Evolutionary conservation across 2,329 filamentous ascomycete genomes (phyloP), one percentile per base, ranked within the genome.

Genomic region (Apiospora rasikravindrae): DNA sequence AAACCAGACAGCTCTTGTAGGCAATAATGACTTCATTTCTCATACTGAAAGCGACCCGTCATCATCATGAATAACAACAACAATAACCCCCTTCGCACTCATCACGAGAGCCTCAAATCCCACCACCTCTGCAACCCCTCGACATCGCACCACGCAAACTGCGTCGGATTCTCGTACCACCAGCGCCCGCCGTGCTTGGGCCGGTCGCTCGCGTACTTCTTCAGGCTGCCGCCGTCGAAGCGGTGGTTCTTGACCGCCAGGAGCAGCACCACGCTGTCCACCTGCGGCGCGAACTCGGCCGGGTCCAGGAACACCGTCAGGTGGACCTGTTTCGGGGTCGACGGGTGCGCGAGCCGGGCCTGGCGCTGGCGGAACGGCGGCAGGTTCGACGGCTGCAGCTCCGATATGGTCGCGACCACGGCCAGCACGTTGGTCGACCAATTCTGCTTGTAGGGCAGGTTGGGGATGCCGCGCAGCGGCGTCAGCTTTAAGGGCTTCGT

Each of bases 191-290:
- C 78, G 6, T 72, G 70, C 61, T 64, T 75, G 7, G 78, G 75
- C 57, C 75, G 73, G 72, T 85, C 83, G 67, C 82, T 84, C 0
- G 75, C 80, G 61, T 85, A 85, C 75, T 85, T 85, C 75, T 84
- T 84, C 71, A 85, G 70, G 72, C 81, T 81, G 1, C 83, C 82
- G 0, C 83, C 84, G 2, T 89, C 88, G 71, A 87, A 89, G 1
- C 83, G 78, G 69, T 90, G 88, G 44, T 90, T 90, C 80, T 90
- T 90, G 1, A 89, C 87, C 0, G 88, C 88, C 0, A 86, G 81
- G 0, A 90, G 78, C 4, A 90, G 74, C 0, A 89, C 85, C 0
- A 85, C 84, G 69, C 83, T 86, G 3, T 88, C 88, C 0, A 88
- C 76, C 0, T 64, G 71, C 0, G 88, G 88, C 0, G 72, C 74